phyloP scores from a whole-genome alignment of 352 stramenopile genomes.

The Blastocystis sp. region DNA sequence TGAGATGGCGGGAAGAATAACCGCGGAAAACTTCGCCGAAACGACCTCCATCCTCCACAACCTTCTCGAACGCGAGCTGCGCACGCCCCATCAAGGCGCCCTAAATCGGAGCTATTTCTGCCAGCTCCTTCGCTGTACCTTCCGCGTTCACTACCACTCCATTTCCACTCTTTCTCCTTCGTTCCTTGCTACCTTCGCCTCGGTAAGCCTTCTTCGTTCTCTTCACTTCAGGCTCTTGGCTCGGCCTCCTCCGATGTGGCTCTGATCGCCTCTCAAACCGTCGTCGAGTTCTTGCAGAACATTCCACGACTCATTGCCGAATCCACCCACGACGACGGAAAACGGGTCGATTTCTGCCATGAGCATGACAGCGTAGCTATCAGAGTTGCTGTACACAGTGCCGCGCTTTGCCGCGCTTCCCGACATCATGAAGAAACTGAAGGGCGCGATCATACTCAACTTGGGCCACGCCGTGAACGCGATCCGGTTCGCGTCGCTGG shows the following conservation, averaged over 20 bases:
- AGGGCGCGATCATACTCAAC: background rate
- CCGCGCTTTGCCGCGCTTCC: background rate
- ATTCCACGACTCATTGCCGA: background rate
- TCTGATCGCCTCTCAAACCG: background rate
- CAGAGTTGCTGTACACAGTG: background rate
- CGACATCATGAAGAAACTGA: background rate
- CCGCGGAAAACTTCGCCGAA: background rate
- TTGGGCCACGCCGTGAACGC: background rate
- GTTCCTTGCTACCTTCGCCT: background rate
- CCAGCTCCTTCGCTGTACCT: constrained; percentile 18
- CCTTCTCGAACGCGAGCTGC: background rate
- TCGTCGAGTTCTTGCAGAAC: constrained; percentile 25
- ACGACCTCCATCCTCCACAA: background rate
- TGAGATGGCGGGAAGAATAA: background rate
- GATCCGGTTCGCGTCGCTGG: background rate
- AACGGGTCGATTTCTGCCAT: background rate
- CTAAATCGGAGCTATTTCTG: background rate
- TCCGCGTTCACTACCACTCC: background rate
- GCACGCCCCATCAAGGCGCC: too few species aligned
- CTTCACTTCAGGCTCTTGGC: constrained; percentile 1
- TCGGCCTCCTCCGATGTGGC: background rate
- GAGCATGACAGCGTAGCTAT: background rate
- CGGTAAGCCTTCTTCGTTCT: background rate
- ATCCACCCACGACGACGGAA: background rate
- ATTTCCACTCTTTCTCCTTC: background rate